Percentiles rank a stretch among this genome's conserved stretches.
Evolutionary conservation across 768 basidiomycete genomes (phyloP).

Genomic region (Paxillus rubicundulus): DNA sequence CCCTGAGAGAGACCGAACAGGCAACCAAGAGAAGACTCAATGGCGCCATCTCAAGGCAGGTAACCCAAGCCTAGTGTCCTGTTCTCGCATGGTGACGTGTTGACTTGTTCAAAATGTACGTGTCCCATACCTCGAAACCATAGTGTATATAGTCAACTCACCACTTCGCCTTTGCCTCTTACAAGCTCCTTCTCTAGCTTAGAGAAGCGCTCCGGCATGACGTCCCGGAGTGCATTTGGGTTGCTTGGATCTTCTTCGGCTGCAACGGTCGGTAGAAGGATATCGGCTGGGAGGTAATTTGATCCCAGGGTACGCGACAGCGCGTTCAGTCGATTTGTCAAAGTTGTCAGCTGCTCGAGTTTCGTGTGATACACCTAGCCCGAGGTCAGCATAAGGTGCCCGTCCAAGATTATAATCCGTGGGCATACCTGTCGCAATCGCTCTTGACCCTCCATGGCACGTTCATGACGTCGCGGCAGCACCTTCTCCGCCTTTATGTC

Average conservation of each 20-base stretch:
- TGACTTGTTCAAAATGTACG: not conserved
- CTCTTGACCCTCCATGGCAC: slow-evolving; percentile 69
- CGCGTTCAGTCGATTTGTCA: slow-evolving; percentile 61
- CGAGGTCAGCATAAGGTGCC: not conserved
- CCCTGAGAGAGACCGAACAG: not conserved
- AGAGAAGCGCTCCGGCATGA: slow-evolving; percentile 77
- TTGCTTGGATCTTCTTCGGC: slow-evolving; percentile 39
- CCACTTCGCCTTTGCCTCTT: slow-evolving; percentile 82
- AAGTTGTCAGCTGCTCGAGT: slow-evolving; percentile 67
- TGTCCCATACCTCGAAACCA: not conserved
- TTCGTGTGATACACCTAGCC: slow-evolving; percentile 70
- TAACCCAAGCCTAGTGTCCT: too few relatives aligned
- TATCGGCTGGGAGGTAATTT: slow-evolving; percentile 56
- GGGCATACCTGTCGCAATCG: slow-evolving; percentile 69
- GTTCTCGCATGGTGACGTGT: too few relatives aligned
- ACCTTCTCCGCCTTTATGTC: slow-evolving; percentile 72
- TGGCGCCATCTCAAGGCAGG: too few relatives aligned
- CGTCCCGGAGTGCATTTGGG: slow-evolving; percentile 54
- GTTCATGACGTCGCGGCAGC: slow-evolving; percentile 69
- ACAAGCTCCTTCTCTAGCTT: slow-evolving; percentile 83
- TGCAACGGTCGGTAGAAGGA: slow-evolving; percentile 47
- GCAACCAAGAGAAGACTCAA: too few relatives aligned
- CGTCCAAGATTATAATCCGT: slow-evolving; percentile 1
- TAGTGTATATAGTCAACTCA: slow-evolving; percentile 36
- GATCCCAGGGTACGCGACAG: slow-evolving; percentile 61